phyloP scores from a whole-genome alignment of 78 protist genomes.

The Dictyostelium citrinum region DNA sequence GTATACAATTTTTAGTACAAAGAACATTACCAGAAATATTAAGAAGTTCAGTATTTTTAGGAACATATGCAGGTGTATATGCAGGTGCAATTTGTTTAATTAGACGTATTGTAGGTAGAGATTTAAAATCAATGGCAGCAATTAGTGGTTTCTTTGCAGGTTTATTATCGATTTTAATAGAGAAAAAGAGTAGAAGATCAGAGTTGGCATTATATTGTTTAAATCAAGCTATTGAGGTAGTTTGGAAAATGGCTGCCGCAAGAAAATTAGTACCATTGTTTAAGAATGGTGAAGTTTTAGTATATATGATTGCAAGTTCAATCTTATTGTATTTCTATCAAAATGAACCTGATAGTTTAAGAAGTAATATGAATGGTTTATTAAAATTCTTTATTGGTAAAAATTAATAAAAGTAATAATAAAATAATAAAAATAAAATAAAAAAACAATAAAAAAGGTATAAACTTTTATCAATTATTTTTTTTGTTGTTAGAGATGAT shows the following conservation, averaged over 20 bases:
- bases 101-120: conserved; percentile 27
- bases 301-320: conserved; percentile 60
- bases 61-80: conserved; percentile 70
- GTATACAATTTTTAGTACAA: conserved; percentile 29
- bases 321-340: conserved; percentile 67
- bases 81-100: conserved; percentile 47
- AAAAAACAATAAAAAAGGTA: too few species aligned
- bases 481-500: too few species aligned
- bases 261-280: conserved; percentile 36
- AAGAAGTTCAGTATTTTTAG: conserved; percentile 65
- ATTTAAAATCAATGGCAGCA: conserved; percentile 46
- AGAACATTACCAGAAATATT: conserved; percentile 67
- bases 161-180: conserved; percentile 66
- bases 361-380: conserved; percentile 71
- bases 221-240: conserved; percentile 59
- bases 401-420: background rate
- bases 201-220: conserved; percentile 69
- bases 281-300: conserved; percentile 67
- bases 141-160: conserved; percentile 67
- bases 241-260: conserved; percentile 66
- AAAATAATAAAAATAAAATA: background rate
- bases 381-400: conserved; percentile 65
- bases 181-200: conserved; percentile 74
- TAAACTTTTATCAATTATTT: too few species aligned
- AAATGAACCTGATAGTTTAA: conserved; percentile 68